phyloP scores from a whole-genome alignment of 2,329 filamentous ascomycete species.

The Trichocomaceae sp. region DNA sequence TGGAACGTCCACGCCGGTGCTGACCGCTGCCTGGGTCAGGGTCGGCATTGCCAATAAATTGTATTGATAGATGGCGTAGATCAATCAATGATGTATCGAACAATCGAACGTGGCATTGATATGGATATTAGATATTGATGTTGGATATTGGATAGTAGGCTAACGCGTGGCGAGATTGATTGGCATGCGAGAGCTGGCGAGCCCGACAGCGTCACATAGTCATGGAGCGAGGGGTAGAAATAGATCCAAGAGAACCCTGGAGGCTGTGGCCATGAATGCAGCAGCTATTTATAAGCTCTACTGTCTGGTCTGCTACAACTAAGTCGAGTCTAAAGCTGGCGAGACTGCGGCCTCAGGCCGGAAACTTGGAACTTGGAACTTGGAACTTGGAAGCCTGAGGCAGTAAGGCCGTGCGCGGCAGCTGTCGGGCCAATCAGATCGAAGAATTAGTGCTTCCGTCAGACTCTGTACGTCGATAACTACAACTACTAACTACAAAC shows the following conservation, averaged over 20 bases:
- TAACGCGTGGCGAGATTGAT: conserved; percentile 1
- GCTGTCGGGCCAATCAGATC: conserved; percentile 2
- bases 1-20: conserved; percentile 24
- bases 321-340: not conserved
- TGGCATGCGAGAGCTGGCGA: not conserved
- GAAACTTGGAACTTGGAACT: not conserved
- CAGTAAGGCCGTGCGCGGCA: not conserved
- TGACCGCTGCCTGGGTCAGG: conserved; percentile 22
- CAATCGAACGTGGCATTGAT: no score
- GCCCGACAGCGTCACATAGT: no score
- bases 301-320: no score
- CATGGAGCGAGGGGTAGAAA: not conserved
- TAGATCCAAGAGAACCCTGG: not conserved
- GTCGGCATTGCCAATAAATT: conserved; percentile 25
- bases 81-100: no score
- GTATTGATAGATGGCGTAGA: no score
- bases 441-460: no score
- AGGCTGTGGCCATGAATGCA: no score
- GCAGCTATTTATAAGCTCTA: no score
- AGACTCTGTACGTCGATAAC: no score
- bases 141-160: no score
- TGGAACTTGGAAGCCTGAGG: no score
- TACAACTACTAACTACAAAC: no score
- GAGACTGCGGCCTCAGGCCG: not conserved
- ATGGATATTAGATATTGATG: not conserved